Evolutionary conservation across 2,329 filamentous ascomycete species (phyloP), one percentile per base, ranked within the genome.

Genomic region (Hypoxylon sp.): DNA sequence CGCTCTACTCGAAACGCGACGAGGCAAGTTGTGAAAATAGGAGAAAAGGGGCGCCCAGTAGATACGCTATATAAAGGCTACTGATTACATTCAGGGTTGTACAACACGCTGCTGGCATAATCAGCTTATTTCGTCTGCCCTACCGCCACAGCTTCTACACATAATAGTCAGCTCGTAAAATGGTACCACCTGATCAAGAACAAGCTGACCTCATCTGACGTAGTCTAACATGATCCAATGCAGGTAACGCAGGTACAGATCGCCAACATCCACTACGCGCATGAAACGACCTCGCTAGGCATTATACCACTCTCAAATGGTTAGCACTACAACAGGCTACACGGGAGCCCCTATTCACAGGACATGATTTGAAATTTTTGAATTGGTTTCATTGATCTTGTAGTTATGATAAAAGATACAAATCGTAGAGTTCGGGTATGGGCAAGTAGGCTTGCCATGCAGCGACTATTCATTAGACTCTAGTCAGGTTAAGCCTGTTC

Each of bases 391-490:
- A 70, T 73, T 73, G 58, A 58, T 71, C 63, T 72, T 69, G 52
- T 63, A 60, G 57, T 64, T 67, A 61, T 70, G 28, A 61, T 75
- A 75, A 70, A 67, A 74, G 71, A 75, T 75, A 75, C 73, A 75
- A 71, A 67, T 70, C 68, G 56, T 66, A 60, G 65, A 62, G 60
- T 59, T 65, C 50, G 68, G 71, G 60, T 56, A 60, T 50, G 61
- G 67, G 62, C 61, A 69, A 65, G 53, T 56, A 43, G 57, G 32
- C 51, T 65, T 57, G 63, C 68, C 60, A 50, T 63, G 63, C 52
- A 55, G 63, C 61, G 65, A 60, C 74, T 73, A 73, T 69, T 70
- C 67, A 51, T 71, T 71, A 53, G 50, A 60, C 69, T 69, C 70
- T 63, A 69, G 58, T 65, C 65, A 65, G 55, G 64, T 51, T 65